phyloP scores from a whole-genome alignment of 495 filamentous ascomycete genomes.

The Xanthoparmelia taractica region DNA sequence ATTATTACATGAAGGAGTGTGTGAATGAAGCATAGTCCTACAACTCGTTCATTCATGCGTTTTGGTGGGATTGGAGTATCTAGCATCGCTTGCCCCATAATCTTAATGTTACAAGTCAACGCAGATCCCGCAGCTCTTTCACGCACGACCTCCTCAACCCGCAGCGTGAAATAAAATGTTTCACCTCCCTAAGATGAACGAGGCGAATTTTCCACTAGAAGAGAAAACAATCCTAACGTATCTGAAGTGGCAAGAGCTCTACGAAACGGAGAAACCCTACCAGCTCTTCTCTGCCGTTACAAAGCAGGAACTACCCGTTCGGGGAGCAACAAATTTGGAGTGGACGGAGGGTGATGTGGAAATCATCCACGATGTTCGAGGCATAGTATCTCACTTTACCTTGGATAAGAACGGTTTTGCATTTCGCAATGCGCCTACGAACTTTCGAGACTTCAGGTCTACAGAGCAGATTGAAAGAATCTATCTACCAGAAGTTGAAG shows the following conservation, averaged over 20 bases:
- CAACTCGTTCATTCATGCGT: too few relatives aligned
- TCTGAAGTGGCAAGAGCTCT: constrained; percentile 14
- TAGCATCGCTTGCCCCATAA: too few relatives aligned
- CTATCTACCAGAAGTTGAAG: constrained; percentile 28
- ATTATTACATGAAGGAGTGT: too few relatives aligned
- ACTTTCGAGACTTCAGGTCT: neutral
- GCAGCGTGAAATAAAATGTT: neutral
- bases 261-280: constrained; percentile 6
- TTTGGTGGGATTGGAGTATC: too few relatives aligned
- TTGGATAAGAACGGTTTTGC: constrained; percentile 12
- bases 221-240: neutral
- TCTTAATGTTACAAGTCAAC: too few relatives aligned
- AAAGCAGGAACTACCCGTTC: neutral
- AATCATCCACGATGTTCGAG: constrained; percentile 42
- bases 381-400: neutral
- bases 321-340: constrained; percentile 5
- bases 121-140: neutral
- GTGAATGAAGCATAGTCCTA: too few relatives aligned
- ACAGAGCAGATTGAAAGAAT: constrained; percentile 17
- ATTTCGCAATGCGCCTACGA: neutral
- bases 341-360: constrained; percentile 38
- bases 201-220: too few relatives aligned
- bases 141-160: too few relatives aligned
- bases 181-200: too few relatives aligned
- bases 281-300: constrained; percentile 21